Evolutionary conservation across 2,329 filamentous ascomycete species (phyloP).

Genomic region (Talaromyces sp.): DNA sequence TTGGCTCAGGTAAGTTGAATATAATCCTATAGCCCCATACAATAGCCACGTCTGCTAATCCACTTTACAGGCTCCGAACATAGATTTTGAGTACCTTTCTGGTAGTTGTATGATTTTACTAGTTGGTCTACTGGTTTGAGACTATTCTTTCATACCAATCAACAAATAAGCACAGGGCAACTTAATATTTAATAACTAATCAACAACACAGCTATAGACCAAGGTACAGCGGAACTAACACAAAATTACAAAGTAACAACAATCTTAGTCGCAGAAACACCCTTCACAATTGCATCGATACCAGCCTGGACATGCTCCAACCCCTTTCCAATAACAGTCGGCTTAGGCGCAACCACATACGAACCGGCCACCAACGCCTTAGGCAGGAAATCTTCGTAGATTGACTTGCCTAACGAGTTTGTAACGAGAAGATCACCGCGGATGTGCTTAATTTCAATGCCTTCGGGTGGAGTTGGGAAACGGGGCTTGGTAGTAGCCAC

Average conservation of each 20-base stretch:
- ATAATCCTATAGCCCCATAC: too few relatives aligned
- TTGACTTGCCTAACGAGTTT: constrained; percentile 21
- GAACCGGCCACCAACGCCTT: constrained; percentile 38
- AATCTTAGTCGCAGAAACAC: constrained; percentile 46
- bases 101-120: neutral
- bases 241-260: constrained; percentile 33
- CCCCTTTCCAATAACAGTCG: constrained; percentile 43
- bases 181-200: neutral
- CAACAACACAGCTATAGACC: neutral
- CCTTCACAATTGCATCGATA: constrained; percentile 39
- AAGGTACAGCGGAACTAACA: neutral
- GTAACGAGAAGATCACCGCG: neutral
- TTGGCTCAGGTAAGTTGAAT: neutral
- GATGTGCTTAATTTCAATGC: neutral
- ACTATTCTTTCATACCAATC: neutral
- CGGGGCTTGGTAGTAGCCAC: constrained; percentile 1
- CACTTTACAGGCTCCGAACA: neutral
- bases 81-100: neutral
- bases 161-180: neutral
- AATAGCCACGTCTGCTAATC: neutral
- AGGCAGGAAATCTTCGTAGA: constrained; percentile 36
- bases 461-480: constrained; percentile 5
- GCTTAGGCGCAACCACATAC: constrained; percentile 42
- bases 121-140: neutral
- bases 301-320: constrained; percentile 45